These are phyloP conservation scores for Rhododendron griersonianum DNA, from an alignment of 148 eudicot species.

Conservation along the genomic window DNA sequence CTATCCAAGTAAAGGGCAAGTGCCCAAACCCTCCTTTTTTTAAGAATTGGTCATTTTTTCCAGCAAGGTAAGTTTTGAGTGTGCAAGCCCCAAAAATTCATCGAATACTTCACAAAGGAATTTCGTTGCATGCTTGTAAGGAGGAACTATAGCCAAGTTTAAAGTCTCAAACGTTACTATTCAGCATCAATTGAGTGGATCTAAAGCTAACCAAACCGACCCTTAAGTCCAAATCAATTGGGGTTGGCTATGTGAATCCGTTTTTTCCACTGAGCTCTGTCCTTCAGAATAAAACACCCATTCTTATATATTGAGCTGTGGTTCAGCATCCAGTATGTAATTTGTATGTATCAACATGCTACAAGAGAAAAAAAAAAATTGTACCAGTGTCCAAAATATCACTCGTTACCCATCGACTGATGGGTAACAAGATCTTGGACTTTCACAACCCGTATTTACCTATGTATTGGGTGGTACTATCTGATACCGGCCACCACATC, in stretches of 20 bases:
- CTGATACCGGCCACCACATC: neutral
- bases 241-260: neutral
- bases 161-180: neutral
- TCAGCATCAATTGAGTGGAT: neutral
- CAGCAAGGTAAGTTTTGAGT: neutral
- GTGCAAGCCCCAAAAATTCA: neutral
- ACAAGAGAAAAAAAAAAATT: neutral
- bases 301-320: neutral
- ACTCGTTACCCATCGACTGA: neutral
- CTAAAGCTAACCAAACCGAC: neutral
- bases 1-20: neutral
- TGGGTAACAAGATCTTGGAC: neutral
- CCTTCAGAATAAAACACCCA: neutral
- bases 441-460: neutral
- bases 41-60: neutral
- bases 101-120: neutral
- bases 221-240: neutral
- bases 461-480: neutral
- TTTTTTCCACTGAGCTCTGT: neutral
- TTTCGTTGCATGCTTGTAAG: neutral
- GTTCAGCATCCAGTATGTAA: neutral
- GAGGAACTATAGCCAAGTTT: neutral
- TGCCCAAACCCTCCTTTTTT: neutral
- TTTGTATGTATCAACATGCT: neutral
- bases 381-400: neutral